Evolutionary conservation across 2,329 filamentous ascomycete species (phyloP).

Genomic region (Penicillium concentricum): DNA sequence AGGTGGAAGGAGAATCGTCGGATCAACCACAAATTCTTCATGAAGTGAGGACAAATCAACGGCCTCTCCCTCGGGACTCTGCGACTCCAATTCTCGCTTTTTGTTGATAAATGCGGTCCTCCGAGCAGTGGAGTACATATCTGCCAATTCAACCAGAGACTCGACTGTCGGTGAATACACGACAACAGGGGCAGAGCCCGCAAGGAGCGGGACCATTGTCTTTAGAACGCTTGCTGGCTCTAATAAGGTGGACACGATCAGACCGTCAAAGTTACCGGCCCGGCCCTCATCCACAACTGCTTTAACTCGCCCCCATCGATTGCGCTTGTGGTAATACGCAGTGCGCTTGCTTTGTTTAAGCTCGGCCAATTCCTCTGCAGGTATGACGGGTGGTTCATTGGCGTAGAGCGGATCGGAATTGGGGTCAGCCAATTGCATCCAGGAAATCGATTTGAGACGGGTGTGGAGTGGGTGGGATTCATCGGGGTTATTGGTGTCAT

Average conservation of each 20-base stretch:
- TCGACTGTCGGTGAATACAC: conserved; percentile 83
- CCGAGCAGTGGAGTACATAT: conserved; percentile 79
- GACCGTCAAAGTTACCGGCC: conserved; percentile 74
- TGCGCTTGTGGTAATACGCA: conserved; percentile 83
- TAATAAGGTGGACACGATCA: conserved; percentile 80
- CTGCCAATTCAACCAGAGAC: conserved; percentile 71
- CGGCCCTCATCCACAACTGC: conserved; percentile 73
- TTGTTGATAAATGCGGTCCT: conserved; percentile 66
- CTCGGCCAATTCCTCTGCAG: conserved; percentile 61
- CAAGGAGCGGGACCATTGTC: conserved; percentile 73
- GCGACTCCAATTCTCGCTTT: conserved; percentile 31
- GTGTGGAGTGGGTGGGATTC: conserved; percentile 74
- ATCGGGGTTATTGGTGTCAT: conserved; percentile 65
- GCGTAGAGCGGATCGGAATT: conserved; percentile 71
- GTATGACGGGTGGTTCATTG: conserved; percentile 59
- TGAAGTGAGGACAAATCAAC: conserved; percentile 26
- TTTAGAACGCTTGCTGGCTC: conserved; percentile 74
- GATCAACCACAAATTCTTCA: conserved; percentile 85
- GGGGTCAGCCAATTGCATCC: conserved; percentile 85
- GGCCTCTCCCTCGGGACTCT: conserved; percentile 7
- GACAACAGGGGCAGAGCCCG: conserved; percentile 78
- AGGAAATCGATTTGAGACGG: conserved; percentile 80
- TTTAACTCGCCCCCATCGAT: conserved; percentile 72
- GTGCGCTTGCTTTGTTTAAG: conserved; percentile 82
- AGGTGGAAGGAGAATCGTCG: conserved; percentile 75